phyloP scores from a whole-genome alignment of 495 filamentous ascomycete species.

The Parachaetomium inaequale region DNA sequence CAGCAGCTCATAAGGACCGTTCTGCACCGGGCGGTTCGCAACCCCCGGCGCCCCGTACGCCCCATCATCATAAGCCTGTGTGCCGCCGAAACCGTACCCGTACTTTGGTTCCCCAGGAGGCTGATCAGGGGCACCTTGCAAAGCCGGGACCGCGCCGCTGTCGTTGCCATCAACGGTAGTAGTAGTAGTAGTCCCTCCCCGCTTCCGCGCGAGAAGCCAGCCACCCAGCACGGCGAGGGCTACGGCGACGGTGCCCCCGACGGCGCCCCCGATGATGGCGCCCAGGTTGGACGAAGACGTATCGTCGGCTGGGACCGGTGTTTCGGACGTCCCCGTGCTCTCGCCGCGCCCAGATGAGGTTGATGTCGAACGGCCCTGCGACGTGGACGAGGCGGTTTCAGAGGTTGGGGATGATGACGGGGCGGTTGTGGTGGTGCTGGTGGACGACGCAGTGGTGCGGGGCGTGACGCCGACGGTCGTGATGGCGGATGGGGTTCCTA shows the following conservation, averaged over 20 bases:
- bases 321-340: neutral
- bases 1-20: neutral
- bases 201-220: neutral
- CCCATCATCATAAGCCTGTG: neutral
- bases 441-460: neutral
- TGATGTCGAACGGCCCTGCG: neutral
- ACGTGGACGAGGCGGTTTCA: neutral
- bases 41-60: neutral
- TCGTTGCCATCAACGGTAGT: neutral
- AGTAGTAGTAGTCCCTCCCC: neutral
- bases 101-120: neutral
- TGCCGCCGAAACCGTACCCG: neutral
- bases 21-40: neutral
- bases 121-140: neutral
- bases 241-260: neutral
- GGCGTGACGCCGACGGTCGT: slow-evolving; percentile 22
- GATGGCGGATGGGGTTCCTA: slow-evolving; percentile 15
- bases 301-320: neutral
- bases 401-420: neutral
- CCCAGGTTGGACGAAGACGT: neutral
- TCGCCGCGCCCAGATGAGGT: neutral
- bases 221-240: neutral
- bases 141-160: neutral
- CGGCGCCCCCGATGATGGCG: neutral
- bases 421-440: neutral